Conservation (phyloP, 495 filamentous ascomycete genomes). For the Hypoxylon fragiforme region DNA sequence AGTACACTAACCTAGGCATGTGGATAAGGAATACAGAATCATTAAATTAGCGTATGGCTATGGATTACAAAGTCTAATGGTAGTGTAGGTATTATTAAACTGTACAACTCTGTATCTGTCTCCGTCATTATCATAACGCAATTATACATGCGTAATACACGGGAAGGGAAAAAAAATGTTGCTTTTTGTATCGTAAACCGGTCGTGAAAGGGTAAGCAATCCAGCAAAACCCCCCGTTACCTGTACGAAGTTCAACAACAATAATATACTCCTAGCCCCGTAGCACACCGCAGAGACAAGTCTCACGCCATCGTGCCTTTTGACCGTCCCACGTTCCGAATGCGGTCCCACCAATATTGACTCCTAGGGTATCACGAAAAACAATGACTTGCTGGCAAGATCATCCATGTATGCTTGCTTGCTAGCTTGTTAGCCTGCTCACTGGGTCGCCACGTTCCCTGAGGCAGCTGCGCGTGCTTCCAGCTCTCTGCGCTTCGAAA, state of each 20-base stretch:
- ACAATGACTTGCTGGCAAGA: conserved; percentile 10
- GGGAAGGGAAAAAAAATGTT: too few species aligned
- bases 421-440: conserved; percentile 7
- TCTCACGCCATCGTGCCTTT: conserved; percentile 19
- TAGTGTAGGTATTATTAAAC: conserved; percentile 11
- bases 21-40: background rate
- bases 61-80: conserved; percentile 5
- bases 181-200: conserved; percentile 28
- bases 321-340: conserved; percentile 22
- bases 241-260: conserved; percentile 5
- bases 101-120: conserved; percentile 22
- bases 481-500: conserved; percentile 67
- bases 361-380: conserved; percentile 35
- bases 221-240: background rate
- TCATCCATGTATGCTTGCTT: background rate
- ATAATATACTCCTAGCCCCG: conserved; percentile 1
- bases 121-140: conserved; percentile 3
- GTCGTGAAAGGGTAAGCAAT: conserved; percentile 15
- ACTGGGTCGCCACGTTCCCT: conserved; percentile 18
- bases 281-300: conserved; percentile 19
- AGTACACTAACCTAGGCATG: too few species aligned
- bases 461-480: conserved; percentile 46
- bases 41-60: conserved; percentile 7
- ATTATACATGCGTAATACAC: conserved; percentile 28
- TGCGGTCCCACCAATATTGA: conserved; percentile 15